Base-by-base conservation (phyloP, 164 flowering plant genomes). In the Saururus chinensis region DNA sequence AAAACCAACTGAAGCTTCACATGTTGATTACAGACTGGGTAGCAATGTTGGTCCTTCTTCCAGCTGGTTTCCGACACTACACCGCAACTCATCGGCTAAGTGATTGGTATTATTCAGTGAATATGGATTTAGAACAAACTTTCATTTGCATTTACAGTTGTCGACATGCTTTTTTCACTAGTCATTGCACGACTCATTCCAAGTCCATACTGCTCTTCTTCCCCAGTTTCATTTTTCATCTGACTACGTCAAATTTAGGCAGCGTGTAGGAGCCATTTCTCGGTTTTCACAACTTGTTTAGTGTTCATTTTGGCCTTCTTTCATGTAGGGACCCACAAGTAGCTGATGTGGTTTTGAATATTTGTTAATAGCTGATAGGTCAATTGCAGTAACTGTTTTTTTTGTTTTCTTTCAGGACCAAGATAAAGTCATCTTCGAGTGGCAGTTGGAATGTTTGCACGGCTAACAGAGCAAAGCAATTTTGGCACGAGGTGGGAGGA, bases 61-160 rank as follows among this genome's bases (percentile, higher is more conserved):
- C 68, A 80, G 93, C 75, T 91, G 98, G 98, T 78, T 88, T 63
- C 83, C 89, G 9, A 82, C 89, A 42, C 65, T 91, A 57, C 96
- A 84, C 52, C 88, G 87, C 67, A 80, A 81, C 69, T 80, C 84
- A 48, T 86, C 97, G 57, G 80, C 92, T 59, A 91, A 91, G 70
- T 88, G 75, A 88, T 70, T 40, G 68, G 70, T 70, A 66, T 53
- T 45, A 8, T 17, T 45, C 49, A 12, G 49, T 12, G 14, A 45
- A 45, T 45, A 3, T 42, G 12, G 49, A 42, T 30, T 2, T 45
- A 12, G 49, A 45, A 9, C 49, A 45, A 45, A 13, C 17, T 45
- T 45, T 12, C 49, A 8, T 45, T 45, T 45, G 17, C 49, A 8
- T 45, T 17, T 12, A 12, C 17, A 45, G 49, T 1, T 12, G 11